Evolutionary conservation across 2,329 filamentous ascomycete species (phyloP).

Genomic region (Fusarium praegraminearum): DNA sequence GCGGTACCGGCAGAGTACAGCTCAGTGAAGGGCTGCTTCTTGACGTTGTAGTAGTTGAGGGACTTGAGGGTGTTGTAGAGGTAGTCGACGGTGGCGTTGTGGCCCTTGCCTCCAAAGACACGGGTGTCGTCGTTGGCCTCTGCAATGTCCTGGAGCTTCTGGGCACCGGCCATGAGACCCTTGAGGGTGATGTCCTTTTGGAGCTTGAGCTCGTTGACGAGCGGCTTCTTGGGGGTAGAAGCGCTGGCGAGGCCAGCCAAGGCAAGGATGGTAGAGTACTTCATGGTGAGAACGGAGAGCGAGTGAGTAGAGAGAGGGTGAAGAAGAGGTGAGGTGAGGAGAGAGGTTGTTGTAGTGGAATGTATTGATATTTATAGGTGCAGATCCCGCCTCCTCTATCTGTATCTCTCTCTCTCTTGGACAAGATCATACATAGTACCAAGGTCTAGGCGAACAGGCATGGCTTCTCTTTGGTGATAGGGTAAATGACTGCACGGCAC

Average conservation of each 20-base stretch:
- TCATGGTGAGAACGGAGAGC: constrained; percentile 38
- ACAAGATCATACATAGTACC: neutral
- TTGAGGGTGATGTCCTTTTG: constrained; percentile 56
- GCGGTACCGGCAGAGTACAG: constrained; percentile 52
- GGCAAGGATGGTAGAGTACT: constrained; percentile 41
- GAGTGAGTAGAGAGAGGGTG: constrained; percentile 19
- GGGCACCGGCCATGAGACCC: constrained; percentile 57
- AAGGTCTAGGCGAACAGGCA: neutral
- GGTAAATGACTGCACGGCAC: constrained; percentile 18
- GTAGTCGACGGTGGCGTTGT: constrained; percentile 61
- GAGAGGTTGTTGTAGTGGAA: neutral
- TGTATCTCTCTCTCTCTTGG: neutral
- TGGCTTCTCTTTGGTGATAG: constrained; percentile 19
- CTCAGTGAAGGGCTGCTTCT: constrained; percentile 60
- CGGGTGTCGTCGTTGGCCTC: constrained; percentile 58
- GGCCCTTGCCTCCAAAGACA: constrained; percentile 58
- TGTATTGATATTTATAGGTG: constrained; percentile 31
- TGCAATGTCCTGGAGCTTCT: constrained; percentile 60
- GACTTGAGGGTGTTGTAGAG: constrained; percentile 56
- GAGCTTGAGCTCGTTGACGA: constrained; percentile 55
- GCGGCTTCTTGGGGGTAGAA: constrained; percentile 45
- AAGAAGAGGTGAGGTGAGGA: constrained; percentile 19
- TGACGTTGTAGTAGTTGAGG: constrained; percentile 57
- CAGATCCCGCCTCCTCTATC: neutral
- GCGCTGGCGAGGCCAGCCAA: constrained; percentile 42